phyloP scores from a whole-genome alignment of 1,139 yeast species.

The Lodderomyces beijingensis region DNA sequence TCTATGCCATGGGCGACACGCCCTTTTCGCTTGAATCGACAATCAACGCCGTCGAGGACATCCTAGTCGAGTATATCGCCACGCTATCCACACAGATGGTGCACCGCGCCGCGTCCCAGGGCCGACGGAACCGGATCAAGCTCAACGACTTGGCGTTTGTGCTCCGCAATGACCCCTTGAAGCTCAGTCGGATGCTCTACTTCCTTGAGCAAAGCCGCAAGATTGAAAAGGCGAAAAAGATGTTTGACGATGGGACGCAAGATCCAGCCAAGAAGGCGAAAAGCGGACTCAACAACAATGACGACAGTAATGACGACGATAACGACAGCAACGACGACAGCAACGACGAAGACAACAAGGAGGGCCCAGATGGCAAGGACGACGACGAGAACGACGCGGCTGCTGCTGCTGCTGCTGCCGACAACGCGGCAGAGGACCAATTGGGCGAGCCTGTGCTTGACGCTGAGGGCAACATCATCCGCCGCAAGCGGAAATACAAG shows the following conservation, averaged over 20 bases:
- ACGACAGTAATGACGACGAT: constrained; percentile 11
- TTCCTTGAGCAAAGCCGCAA: constrained; percentile 68
- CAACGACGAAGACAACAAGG: constrained; percentile 1
- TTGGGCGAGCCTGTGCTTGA: constrained; percentile 1
- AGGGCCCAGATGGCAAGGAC: constrained; percentile 2
- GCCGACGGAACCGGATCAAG: constrained; percentile 70
- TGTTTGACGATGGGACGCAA: constrained; percentile 42
- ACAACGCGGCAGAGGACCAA: constrained; percentile 2
- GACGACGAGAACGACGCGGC: constrained; percentile 2
- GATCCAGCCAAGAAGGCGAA: constrained; percentile 9
- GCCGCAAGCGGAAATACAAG: constrained; percentile 2
- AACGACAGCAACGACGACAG: constrained; percentile 7
- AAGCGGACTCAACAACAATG: constrained; percentile 12
- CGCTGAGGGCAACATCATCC: neutral
- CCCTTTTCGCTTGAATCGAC: constrained; percentile 75
- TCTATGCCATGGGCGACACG: constrained; percentile 86
- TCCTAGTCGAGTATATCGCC: constrained; percentile 70
- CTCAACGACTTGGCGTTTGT: constrained; percentile 89
- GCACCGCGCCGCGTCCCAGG: constrained; percentile 27
- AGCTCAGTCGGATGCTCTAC: constrained; percentile 81
- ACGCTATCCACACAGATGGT: constrained; percentile 42
- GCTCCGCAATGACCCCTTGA: constrained; percentile 74
- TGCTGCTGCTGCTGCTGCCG: constrained; percentile 2
- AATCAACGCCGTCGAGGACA: constrained; percentile 75
- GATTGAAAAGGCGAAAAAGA: constrained; percentile 75